Evolutionary conservation across 228 moss, liverwort and hornwort species (phyloP).

Genomic region (Sphagnum magellanicum): DNA sequence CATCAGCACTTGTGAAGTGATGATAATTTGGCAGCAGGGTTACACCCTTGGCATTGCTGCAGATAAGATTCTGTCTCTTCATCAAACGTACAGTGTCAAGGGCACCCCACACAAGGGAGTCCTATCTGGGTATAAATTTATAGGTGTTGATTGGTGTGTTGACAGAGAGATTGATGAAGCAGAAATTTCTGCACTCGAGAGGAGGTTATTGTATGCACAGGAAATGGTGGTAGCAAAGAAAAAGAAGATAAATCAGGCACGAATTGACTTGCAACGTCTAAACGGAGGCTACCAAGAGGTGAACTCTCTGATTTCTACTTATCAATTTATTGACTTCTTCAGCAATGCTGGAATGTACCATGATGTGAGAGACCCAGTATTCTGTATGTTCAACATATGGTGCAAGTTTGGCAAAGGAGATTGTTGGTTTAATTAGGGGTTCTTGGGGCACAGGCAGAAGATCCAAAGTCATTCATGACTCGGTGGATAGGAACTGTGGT

Average conservation of each 20-base stretch:
- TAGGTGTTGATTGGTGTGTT: slow-evolving; percentile 10
- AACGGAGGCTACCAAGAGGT: slow-evolving; percentile 45
- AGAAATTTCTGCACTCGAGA: slow-evolving; percentile 49
- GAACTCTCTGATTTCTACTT: not conserved
- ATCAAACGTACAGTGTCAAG: too few species aligned
- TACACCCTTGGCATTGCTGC: too few species aligned
- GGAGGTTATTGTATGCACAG: slow-evolving; percentile 49
- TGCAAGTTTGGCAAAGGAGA: too few species aligned
- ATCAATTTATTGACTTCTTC: too few species aligned
- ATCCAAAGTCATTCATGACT: slow-evolving; percentile 48
- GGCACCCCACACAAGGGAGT: too few species aligned
- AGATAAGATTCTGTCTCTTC: too few species aligned
- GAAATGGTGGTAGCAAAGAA: slow-evolving; percentile 46
- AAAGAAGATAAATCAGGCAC: slow-evolving; percentile 41
- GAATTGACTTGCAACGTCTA: slow-evolving; percentile 39
- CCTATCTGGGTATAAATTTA: not conserved
- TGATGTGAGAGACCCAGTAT: too few species aligned
- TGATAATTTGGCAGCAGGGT: too few species aligned
- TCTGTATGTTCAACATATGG: too few species aligned
- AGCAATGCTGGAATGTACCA: too few species aligned
- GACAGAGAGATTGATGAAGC: slow-evolving; percentile 63
- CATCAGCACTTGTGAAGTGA: too few species aligned
- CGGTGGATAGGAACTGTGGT: slow-evolving; percentile 46
- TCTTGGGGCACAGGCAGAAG: slow-evolving; percentile 20
- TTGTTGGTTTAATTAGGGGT: too few species aligned